Percentiles rank a stretch among this genome's conserved stretches.
phyloP scores from a whole-genome alignment of 805 yeast species.

The Komagataella pastoris region DNA sequence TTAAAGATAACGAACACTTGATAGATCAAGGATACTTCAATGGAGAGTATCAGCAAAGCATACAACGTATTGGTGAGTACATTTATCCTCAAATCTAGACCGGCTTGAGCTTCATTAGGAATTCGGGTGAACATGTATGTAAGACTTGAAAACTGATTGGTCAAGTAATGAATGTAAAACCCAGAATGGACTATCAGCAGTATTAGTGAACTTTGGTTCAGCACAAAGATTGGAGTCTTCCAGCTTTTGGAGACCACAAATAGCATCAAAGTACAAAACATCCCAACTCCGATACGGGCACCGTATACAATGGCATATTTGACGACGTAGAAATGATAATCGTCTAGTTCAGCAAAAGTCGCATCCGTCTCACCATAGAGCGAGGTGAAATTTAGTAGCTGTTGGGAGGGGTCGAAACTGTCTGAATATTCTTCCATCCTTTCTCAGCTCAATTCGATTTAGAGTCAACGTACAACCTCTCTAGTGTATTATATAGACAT shows the following conservation, averaged over 20 bases:
- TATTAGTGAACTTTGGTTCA: constrained; percentile 51
- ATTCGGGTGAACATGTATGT: constrained; percentile 24
- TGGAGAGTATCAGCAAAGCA: constrained; percentile 40
- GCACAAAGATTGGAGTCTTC: constrained; percentile 56
- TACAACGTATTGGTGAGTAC: constrained; percentile 52
- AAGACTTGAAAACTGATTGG: constrained; percentile 36
- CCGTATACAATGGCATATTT: constrained; percentile 38
- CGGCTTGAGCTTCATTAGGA: background rate
- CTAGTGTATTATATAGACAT: background rate
- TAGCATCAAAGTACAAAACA: constrained; percentile 29
- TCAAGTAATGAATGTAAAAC: constrained; percentile 39
- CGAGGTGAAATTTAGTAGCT: constrained; percentile 25
- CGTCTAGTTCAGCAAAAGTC: constrained; percentile 28
- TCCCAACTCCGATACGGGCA: constrained; percentile 43
- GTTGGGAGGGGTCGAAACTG: background rate
- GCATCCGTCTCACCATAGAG: constrained; percentile 23
- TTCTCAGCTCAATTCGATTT: background rate
- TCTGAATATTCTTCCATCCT: background rate
- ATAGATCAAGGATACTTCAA: constrained; percentile 54
- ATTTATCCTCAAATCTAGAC: constrained; percentile 11
- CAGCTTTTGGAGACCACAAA: constrained; percentile 37
- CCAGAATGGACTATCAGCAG: constrained; percentile 47
- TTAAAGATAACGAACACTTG: constrained; percentile 65
- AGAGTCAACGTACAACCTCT: background rate
- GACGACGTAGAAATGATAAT: constrained; percentile 16